phyloP scores from a whole-genome alignment of 169 alveolate species.

The Eimeria zaria region DNA sequence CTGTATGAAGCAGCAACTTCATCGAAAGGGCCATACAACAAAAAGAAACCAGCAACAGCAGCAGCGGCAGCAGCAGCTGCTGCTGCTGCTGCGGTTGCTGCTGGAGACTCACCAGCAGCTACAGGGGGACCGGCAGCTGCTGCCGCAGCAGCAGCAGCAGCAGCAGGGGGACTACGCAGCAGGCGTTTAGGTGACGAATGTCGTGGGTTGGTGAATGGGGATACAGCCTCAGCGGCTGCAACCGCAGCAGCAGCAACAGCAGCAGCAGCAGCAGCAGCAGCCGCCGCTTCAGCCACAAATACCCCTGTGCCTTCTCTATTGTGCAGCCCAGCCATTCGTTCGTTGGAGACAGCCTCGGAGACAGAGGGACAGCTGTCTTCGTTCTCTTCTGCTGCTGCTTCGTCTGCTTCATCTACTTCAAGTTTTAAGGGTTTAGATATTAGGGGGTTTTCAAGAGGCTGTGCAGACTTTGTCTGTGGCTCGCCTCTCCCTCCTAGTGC shows the following conservation, averaged over 20 bases:
- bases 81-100: constrained; percentile 43
- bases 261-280: constrained; percentile 57
- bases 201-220: background rate
- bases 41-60: background rate
- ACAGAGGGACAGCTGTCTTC: constrained; percentile 9
- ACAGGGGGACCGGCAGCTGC: constrained; percentile 24
- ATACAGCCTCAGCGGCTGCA: background rate
- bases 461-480: background rate
- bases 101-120: background rate
- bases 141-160: constrained; percentile 66
- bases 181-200: constrained; percentile 14
- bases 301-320: constrained; percentile 56
- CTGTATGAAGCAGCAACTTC: constrained; percentile 24
- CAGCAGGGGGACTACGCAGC: constrained; percentile 48
- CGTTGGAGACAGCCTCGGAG: constrained; percentile 22
- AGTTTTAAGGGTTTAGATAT: background rate
- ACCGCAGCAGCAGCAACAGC: background rate
- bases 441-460: background rate
- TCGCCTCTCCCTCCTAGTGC: constrained; percentile 42
- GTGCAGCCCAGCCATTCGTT: constrained; percentile 51
- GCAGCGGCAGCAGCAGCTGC: background rate
- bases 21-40: background rate
- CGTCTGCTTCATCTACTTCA: background rate
- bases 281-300: constrained; percentile 23
- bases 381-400: background rate